Base-by-base conservation (phyloP, 2,329 filamentous ascomycete genomes). In the Penicillium psychrosexuale region DNA sequence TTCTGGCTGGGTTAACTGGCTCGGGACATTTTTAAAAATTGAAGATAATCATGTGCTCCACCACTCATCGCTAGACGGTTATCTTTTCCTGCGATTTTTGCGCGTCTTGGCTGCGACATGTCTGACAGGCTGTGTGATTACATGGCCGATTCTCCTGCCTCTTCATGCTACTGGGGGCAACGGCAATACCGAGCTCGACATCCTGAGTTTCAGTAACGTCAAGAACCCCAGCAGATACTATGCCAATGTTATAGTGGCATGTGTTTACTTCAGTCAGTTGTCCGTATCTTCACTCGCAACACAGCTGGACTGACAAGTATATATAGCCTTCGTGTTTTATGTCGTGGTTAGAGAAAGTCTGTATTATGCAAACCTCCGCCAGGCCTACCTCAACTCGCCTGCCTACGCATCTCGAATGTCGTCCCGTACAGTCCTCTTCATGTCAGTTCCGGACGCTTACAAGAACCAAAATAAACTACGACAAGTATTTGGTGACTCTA, bases 41-140 rank as follows among this genome's bases (percentile, higher is more conserved):
- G 78, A 82, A 6, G 92, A 97, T 70, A 84, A 85, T 22, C 89
- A 90, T 68, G 84, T 92, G n/a, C 84, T 97, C 8, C 89, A 94
- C 65, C 90, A 95, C 75, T 90, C 91, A 62, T 95, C 91, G 1
- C 83, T 97, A 49, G 93, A 97, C 71, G 89, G 89, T 24, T 97
- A 92, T 74, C 86, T 97, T 42, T 96, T 95, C 72, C 80, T 97
- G 24, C 90, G 93, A 22, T 96, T 93, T 65, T 77, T 97, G 59
- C 87, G 90, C 63, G 88, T 94, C 42, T 78, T 89, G 40, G 86
- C 87, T 58, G 81, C 88, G 56, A 87, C 93, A 58, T 92, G 88
- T 71, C 82, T 97, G 30, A 86, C 90, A 7, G 94, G 93, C 45
- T 90, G 88, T 66, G 77, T 84, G 62, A 86, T 97, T 57, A 91